Evolutionary conservation across 371 early-diverging fungal species (phyloP).

Genomic region (Haplosporangium sp.): DNA sequence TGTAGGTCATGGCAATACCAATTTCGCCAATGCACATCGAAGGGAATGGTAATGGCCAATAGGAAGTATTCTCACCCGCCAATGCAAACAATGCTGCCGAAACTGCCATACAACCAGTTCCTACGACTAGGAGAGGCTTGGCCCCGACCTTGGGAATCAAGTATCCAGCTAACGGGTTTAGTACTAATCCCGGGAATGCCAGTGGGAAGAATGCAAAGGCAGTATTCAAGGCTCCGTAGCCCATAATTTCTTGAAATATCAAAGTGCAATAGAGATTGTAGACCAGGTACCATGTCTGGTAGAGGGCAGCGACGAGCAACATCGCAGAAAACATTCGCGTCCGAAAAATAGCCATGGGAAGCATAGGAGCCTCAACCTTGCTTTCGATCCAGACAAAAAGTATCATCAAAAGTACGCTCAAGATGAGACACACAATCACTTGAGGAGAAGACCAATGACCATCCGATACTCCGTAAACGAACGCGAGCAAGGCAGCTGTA

Average conservation of each 20-base stretch:
- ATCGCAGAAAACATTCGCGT: slow-evolving; percentile 53
- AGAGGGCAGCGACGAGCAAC: slow-evolving; percentile 57
- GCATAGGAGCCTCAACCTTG: slow-evolving; percentile 47
- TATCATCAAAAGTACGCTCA: slow-evolving; percentile 29
- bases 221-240: slow-evolving; percentile 53
- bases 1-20: slow-evolving; percentile 55
- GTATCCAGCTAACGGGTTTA: slow-evolving; percentile 51
- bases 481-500: slow-evolving; percentile 56
- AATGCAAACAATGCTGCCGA: slow-evolving; percentile 50
- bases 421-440: slow-evolving; percentile 54
- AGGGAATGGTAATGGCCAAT: slow-evolving; percentile 50
- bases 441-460: slow-evolving; percentile 58
- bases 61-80: slow-evolving; percentile 24
- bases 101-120: slow-evolving; percentile 52
- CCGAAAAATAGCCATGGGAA: slow-evolving; percentile 50
- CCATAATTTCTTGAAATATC: slow-evolving; percentile 59
- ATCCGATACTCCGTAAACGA: slow-evolving; percentile 60
- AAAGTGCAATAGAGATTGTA: slow-evolving; percentile 59
- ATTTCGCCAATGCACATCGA: slow-evolving; percentile 55
- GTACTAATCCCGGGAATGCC: slow-evolving; percentile 49
- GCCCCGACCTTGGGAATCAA: slow-evolving; percentile 53
- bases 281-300: slow-evolving; percentile 54
- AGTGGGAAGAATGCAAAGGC: slow-evolving; percentile 58
- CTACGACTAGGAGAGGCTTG: slow-evolving; percentile 42
- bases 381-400: slow-evolving; percentile 54